Evolutionary conservation across 1,284 basidiomycete genomes (phyloP).

Genomic region (Megacollybia platyphylla): DNA sequence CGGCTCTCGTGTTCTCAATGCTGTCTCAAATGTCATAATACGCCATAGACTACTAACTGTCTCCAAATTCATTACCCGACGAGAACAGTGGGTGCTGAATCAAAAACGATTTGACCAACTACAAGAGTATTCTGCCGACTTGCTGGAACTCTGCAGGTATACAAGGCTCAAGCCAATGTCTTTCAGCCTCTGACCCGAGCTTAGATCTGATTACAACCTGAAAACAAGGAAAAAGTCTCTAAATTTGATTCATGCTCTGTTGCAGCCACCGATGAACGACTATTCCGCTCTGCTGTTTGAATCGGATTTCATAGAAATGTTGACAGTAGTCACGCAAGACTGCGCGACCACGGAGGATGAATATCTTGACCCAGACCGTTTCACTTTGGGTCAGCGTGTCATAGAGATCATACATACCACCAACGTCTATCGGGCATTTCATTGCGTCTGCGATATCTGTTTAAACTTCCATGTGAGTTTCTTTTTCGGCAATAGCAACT

Average conservation of each 20-base stretch:
- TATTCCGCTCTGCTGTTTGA: not conserved
- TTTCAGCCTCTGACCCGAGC: not conserved
- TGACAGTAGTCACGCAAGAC: not conserved
- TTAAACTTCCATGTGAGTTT: not conserved
- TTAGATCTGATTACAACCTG: not conserved
- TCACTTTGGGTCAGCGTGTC: not conserved
- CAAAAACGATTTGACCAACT: constrained; percentile 6
- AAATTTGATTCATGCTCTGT: not conserved
- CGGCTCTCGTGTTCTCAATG: not conserved
- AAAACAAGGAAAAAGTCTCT: not conserved
- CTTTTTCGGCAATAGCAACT: not conserved
- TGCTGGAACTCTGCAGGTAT: not conserved
- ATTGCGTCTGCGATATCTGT: constrained; percentile 8
- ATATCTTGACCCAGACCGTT: not conserved
- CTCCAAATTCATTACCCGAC: not conserved
- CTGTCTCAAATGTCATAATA: not conserved
- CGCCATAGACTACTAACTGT: not conserved
- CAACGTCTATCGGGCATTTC: not conserved
- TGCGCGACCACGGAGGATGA: not conserved
- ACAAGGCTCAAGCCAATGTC: not conserved
- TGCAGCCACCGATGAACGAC: not conserved
- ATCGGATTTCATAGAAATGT: not conserved
- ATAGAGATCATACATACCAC: not conserved
- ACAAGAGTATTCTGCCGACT: not conserved
- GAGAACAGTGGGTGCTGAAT: not conserved